Base-by-base conservation (phyloP, 177 flowering plant genomes). In the Vitis hybrid region DNA sequence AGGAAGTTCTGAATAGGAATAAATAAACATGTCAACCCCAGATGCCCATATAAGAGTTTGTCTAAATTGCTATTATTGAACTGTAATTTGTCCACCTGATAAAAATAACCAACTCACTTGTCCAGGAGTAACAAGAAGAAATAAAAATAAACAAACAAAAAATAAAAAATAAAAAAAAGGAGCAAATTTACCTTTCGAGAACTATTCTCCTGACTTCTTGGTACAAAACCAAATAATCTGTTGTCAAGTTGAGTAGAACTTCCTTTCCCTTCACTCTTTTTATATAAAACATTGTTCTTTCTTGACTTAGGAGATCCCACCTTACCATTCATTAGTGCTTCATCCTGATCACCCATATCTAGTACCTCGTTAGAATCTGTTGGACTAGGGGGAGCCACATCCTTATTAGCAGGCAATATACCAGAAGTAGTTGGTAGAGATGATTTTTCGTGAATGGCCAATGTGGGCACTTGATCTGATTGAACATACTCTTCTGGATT, bases 391-490 rank as follows among this genome's bases (percentile, higher is more conserved):
- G 71, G 50, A 67, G 68, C 58, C 61, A 63, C 79, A 65, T 77
- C 82, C 50, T 22, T 58, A 55, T 73, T 61, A 71, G 80, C 71
- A 65, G 79, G 73, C 18, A 76, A 55, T 74, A 69, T 74, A 55
- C 39, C 78, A 75, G 89, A 82, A 65, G 73, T 78, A 66, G 80
- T 73, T 56, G 57, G 72, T 3, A 78, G 39, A 14, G 80, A 73
- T 15, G 78, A 71, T 53, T 83, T 84, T 50, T 87, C 87, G 71
- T 80, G 90, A 69, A 87, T 79, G 15, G 90, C 78, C 67, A 87
- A 79, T 50, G 92, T 89, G 5, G 82, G 89, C 77, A 85, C 90
- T 76, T 87, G 90, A 82, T 89, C 88, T 54, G 83, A 72, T 22
- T 71, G 74, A 57, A 34, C 59, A 74, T 83, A 86, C 64, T 81